phyloP scores from a whole-genome alignment of 2,329 filamentous ascomycete genomes.

The Sarocladiaceae sp. region DNA sequence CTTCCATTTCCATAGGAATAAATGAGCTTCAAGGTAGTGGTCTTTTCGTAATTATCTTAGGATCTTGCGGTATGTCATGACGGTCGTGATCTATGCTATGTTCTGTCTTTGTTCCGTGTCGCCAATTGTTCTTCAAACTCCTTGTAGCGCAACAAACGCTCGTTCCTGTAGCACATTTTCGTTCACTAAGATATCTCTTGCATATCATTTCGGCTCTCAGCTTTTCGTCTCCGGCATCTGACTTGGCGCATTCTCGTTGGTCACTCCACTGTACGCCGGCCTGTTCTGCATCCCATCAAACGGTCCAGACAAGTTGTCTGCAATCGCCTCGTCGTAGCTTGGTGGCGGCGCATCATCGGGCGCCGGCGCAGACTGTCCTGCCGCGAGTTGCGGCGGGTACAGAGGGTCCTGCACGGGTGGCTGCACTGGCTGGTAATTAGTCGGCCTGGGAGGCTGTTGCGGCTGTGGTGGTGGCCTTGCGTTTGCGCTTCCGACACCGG shows the following conservation, averaged over 20 bases:
- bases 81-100: no score
- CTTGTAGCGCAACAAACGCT: no score
- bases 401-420: conserved; percentile 38
- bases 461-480: conserved; percentile 11
- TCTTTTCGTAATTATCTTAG: background rate
- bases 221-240: conserved; percentile 38
- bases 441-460: conserved; percentile 20
- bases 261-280: conserved; percentile 61
- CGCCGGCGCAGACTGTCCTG: conserved; percentile 34
- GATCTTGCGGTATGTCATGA: background rate
- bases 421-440: conserved; percentile 14
- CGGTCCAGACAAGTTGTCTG: conserved; percentile 63
- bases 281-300: conserved; percentile 56
- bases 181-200: background rate
- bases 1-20: no score
- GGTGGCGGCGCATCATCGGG: conserved; percentile 73
- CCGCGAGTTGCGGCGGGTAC: conserved; percentile 50
- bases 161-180: no score
- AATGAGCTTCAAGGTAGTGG: no score
- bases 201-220: conserved; percentile 15
- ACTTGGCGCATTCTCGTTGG: conserved; percentile 53
- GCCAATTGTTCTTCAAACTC: no score
- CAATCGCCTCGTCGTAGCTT: conserved; percentile 91
- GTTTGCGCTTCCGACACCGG: conserved; percentile 16
- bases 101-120: no score